Conservation (phyloP, 192 early-diverging fungal genomes). For the Rhizophagus clarus region DNA sequence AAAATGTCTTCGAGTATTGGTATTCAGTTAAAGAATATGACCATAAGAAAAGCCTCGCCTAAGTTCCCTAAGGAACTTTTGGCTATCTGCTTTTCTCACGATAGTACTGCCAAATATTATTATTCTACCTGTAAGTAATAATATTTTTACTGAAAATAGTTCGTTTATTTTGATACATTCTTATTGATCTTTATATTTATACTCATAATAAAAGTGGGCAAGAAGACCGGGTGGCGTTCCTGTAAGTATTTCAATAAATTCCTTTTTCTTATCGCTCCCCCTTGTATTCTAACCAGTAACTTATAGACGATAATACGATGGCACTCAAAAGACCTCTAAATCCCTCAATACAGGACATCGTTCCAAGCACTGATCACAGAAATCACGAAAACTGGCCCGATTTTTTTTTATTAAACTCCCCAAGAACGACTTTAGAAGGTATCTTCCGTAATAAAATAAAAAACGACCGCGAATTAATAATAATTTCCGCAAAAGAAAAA, state of each 20-base stretch:
- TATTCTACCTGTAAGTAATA: conserved; percentile 22
- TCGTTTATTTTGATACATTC: neutral
- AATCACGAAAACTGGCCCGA: too few species aligned
- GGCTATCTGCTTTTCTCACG: neutral
- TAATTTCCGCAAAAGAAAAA: neutral
- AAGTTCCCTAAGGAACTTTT: neutral
- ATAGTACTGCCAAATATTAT: neutral
- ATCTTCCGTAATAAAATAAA: too few species aligned
- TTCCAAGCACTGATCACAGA: too few species aligned
- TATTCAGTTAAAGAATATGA: too few species aligned
- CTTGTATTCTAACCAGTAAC: neutral
- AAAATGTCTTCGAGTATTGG: too few species aligned
- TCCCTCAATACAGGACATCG: conserved; percentile 6
- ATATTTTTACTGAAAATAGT: neutral
- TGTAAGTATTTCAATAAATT: conserved; percentile 17
- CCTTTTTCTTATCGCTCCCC: neutral
- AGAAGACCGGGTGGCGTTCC: conserved; percentile 18
- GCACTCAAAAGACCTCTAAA: neutral
- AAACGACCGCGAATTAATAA: neutral
- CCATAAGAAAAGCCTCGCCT: too few species aligned
- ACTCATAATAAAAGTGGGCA: neutral
- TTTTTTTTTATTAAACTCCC: neutral
- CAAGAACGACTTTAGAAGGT: neutral
- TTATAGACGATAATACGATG: neutral
- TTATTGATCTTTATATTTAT: neutral